Percentiles rank a stretch among this genome's conserved stretches.
These are phyloP conservation scores for Cornus suecica DNA, from an alignment of 148 eudicot genomes.

Conservation along the genomic window DNA sequence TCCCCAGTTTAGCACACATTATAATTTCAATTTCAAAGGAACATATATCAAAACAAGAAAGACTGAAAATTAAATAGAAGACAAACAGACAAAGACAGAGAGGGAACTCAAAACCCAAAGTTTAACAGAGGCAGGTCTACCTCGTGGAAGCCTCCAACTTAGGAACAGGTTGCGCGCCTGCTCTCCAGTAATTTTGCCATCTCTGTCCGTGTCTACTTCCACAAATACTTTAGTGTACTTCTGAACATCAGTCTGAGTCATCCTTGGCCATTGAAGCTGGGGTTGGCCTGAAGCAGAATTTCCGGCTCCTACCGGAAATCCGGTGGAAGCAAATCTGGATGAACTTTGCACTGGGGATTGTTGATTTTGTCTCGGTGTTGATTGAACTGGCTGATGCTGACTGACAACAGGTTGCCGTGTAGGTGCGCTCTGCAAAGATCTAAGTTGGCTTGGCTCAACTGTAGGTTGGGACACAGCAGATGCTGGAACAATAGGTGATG, in stretches of 20 bases:
- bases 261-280: constrained; percentile 82
- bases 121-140: constrained; percentile 32
- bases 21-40: background rate
- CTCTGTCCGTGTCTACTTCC: constrained; percentile 90
- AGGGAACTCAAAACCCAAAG: background rate
- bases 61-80: background rate
- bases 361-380: constrained; percentile 45
- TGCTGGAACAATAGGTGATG: constrained; percentile 40
- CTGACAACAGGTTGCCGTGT: constrained; percentile 39
- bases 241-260: constrained; percentile 77
- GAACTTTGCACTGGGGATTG: constrained; percentile 40
- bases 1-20: background rate
- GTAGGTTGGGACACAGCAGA: constrained; percentile 36
- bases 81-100: no score
- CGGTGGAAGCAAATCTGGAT: constrained; percentile 26
- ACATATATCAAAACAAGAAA: background rate
- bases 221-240: constrained; percentile 87
- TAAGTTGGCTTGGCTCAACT: constrained; percentile 26
- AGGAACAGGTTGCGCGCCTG: constrained; percentile 88
- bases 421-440: constrained; percentile 33
- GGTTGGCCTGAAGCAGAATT: constrained; percentile 43
- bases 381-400: constrained; percentile 43
- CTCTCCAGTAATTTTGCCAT: constrained; percentile 88
- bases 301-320: constrained; percentile 39
- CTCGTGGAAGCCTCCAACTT: constrained; percentile 94